Evolutionary conservation across 2,329 filamentous ascomycete species (phyloP), one percentile per base, ranked within the genome.

Genomic region (Neonectria sp.): DNA sequence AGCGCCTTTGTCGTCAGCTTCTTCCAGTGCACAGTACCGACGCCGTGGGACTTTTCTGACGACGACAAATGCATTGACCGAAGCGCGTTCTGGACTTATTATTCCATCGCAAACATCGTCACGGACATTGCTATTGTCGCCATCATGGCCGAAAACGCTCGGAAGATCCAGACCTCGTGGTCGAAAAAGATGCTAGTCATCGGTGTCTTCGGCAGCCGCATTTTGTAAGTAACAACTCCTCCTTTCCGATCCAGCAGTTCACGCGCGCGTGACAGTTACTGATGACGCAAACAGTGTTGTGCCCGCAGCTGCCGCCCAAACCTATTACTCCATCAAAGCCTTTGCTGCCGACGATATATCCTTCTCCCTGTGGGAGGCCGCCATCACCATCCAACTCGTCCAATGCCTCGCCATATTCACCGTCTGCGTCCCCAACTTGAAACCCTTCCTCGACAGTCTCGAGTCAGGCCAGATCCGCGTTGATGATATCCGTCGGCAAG

Each of bases 141-240:
- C 0, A 60, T 79, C 4, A 77, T 78, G 75, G 62, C 66, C 0
- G 74, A 77, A 5, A 77, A 75, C 27, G 74, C 77, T 2, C 52
- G 72, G 17, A 76, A 71, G 53, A 78, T 79, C 35, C 75, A 78
- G 13, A 78, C 76, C 0, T 73, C 75, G 0, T 70, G 64, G 68
- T 67, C 68, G 1, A 79, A 79, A 53, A 78, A 75, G 68, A 60
- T 65, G 0, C 37, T 79, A 8, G 77, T 79, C 2, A 78, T 78
- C 31, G 58, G 70, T 7, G 77, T 79, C 5, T 79, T 79, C 43
- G 77, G 77, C 0, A 76, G 77, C 37, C 73, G 77, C 56, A 76
- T 78, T 6, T 58, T 79, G 77, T 78, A 68, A 37, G 75, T 75
- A 17, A 3, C 3, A 29, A 25, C 33, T 11, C n/a, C 13, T 5